Conservation (phyloP, 352 stramenopile genomes). For the Saprolegnia diclina region DNA sequence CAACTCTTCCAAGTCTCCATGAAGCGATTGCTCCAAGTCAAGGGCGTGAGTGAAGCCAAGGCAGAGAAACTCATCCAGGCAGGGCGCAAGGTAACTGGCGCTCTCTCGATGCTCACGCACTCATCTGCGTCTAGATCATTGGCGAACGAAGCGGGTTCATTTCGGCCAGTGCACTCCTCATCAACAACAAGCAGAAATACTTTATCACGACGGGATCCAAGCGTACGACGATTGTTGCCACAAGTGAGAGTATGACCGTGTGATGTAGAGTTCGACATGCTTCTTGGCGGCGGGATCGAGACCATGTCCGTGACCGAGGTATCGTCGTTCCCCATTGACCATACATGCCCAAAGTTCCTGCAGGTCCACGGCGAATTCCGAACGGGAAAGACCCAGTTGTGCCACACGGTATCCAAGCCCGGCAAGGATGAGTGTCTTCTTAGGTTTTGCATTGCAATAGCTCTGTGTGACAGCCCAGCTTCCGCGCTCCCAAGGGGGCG, state of each 20-base stretch:
- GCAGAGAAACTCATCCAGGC: constrained; percentile 79
- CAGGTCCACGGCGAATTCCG: constrained; percentile 90
- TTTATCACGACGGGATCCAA: constrained; percentile 74
- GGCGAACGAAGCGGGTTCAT: constrained; percentile 72
- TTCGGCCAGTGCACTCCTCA: constrained; percentile 55
- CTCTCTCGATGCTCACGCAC: neutral
- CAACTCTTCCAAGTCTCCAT: constrained; percentile 78
- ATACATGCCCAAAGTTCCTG: neutral
- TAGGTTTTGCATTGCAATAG: constrained; percentile 27
- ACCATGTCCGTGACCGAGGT: constrained; percentile 90
- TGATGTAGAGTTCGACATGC: constrained; percentile 65
- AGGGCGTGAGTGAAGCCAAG: constrained; percentile 86
- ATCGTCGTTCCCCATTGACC: constrained; percentile 12
- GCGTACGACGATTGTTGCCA: constrained; percentile 36
- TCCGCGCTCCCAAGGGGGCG: constrained; percentile 70
- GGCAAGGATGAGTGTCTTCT: neutral
- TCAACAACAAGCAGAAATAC: constrained; percentile 63
- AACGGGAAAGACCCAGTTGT: constrained; percentile 93
- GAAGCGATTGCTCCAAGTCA: constrained; percentile 60
- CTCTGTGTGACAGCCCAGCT: constrained; percentile 82
- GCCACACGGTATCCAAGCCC: constrained; percentile 66
- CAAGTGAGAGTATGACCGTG: constrained; percentile 1
- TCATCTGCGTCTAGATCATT: constrained; percentile 41
- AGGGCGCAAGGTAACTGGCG: constrained; percentile 47
- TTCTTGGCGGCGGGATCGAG: constrained; percentile 84